A percentile compares a stretch with the other conserved stretches of the same genome.
phyloP scores from a whole-genome alignment of 2,329 filamentous ascomycete species.

The Beauveria sp. region DNA sequence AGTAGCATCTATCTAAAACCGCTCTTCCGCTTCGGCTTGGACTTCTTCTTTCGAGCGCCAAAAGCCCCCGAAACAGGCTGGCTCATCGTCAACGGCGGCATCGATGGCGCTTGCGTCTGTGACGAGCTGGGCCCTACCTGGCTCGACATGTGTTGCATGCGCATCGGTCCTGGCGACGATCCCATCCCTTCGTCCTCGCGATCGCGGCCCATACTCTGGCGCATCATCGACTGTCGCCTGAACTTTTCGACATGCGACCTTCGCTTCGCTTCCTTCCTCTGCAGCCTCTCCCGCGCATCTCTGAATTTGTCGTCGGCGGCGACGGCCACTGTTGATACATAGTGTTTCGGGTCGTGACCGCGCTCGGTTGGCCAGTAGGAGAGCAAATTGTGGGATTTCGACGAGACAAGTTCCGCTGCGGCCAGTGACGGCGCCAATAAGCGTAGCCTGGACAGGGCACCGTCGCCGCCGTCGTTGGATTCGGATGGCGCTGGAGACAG shows the following conservation, averaged over 20 bases:
- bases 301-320: constrained; percentile 29
- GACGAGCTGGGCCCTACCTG: constrained; percentile 27
- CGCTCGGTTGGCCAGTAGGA: constrained; percentile 33
- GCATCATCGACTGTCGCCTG: constrained; percentile 23
- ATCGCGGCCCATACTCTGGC: constrained; percentile 15
- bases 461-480: constrained; percentile 15
- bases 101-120: constrained; percentile 24
- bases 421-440: constrained; percentile 26
- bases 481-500: not conserved
- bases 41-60: constrained; percentile 36
- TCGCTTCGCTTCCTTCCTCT: constrained; percentile 25
- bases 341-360: constrained; percentile 26
- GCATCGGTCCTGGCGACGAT: constrained; percentile 13
- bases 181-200: constrained; percentile 3
- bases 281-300: constrained; percentile 25
- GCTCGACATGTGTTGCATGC: constrained; percentile 28
- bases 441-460: constrained; percentile 26
- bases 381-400: constrained; percentile 24
- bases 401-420: constrained; percentile 19
- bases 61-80: constrained; percentile 39
- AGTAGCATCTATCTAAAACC: constrained; percentile 7
- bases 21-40: constrained; percentile 11
- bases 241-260: constrained; percentile 28
- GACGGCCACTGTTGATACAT: constrained; percentile 31
- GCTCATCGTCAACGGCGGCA: constrained; percentile 34